Conservation (phyloP, 805 yeast species). For the Monosporozyma yasuniensis region DNA sequence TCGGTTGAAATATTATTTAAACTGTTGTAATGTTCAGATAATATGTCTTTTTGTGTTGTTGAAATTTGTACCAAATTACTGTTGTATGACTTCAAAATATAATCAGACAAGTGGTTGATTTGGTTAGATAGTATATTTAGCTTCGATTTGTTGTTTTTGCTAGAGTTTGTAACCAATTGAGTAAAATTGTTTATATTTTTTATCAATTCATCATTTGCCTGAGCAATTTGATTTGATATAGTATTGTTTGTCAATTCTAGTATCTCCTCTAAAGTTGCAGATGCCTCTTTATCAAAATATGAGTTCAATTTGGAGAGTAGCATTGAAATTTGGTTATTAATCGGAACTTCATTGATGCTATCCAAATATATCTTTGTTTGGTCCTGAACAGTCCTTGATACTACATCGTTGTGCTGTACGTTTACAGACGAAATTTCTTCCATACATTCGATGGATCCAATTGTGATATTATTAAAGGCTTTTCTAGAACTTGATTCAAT, state of each 20-base stretch:
- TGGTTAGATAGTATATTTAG: background rate
- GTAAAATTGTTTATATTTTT: background rate
- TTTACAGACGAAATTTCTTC: background rate
- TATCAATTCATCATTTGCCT: background rate
- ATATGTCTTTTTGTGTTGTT: slow-evolving; percentile 10
- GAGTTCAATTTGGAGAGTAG: background rate
- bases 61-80: slow-evolving; percentile 11
- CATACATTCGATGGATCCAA: slow-evolving; percentile 1
- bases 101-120: slow-evolving; percentile 2
- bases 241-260: background rate
- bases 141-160: background rate
- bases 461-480: slow-evolving; percentile 1
- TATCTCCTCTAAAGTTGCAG: background rate
- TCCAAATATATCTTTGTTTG: background rate
- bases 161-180: background rate
- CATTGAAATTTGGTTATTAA: background rate
- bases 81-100: slow-evolving; percentile 6
- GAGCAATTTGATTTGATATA: background rate
- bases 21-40: slow-evolving; percentile 4
- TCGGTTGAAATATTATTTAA: slow-evolving; percentile 2
- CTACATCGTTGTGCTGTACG: background rate
- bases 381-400: background rate
- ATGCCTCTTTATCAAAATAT: background rate
- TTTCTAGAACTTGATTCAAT: slow-evolving; percentile 5
- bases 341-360: background rate